These are phyloP conservation scores for Tylopilus intermedius DNA, from an alignment of 768 basidiomycete species.

Conservation along the genomic window DNA sequence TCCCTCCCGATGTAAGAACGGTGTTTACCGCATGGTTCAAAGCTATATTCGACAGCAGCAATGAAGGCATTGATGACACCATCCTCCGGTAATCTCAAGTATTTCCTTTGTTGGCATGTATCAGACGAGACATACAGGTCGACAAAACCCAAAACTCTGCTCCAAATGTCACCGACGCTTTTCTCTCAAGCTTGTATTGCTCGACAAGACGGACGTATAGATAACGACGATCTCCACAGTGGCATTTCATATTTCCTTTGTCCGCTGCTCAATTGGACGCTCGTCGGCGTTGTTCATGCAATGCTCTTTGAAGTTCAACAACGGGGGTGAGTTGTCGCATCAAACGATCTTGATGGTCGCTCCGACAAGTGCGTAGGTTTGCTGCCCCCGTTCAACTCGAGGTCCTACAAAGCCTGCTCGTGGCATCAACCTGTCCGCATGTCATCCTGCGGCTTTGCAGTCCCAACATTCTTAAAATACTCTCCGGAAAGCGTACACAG, in stretches of 20 bases:
- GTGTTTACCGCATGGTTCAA: conserved; percentile 64
- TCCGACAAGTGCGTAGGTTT: conserved; percentile 34
- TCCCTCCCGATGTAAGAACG: conserved; percentile 39
- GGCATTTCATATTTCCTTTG: conserved; percentile 75
- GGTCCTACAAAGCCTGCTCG: conserved; percentile 60
- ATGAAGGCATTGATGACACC: conserved; percentile 80
- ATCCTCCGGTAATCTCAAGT: conserved; percentile 50
- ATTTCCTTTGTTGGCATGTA: neutral
- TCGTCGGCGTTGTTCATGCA: conserved; percentile 65
- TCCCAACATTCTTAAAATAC: conserved; percentile 44
- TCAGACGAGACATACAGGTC: conserved; percentile 41
- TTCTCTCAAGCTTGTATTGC: conserved; percentile 58
- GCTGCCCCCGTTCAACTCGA: conserved; percentile 50
- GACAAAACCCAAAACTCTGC: conserved; percentile 62
- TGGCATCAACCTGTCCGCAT: conserved; percentile 59
- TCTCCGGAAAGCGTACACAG: conserved; percentile 37
- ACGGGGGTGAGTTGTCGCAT: conserved; percentile 39
- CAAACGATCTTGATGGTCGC: neutral
- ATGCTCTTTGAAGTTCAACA: conserved; percentile 58
- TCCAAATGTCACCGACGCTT: conserved; percentile 63
- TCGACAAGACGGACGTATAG: conserved; percentile 49
- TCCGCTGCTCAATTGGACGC: conserved; percentile 72
- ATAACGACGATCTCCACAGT: conserved; percentile 62
- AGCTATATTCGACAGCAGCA: conserved; percentile 68
- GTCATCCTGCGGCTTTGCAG: conserved; percentile 64